phyloP scores from a whole-genome alignment of 805 yeast species.

The Yarrowia sp. region DNA sequence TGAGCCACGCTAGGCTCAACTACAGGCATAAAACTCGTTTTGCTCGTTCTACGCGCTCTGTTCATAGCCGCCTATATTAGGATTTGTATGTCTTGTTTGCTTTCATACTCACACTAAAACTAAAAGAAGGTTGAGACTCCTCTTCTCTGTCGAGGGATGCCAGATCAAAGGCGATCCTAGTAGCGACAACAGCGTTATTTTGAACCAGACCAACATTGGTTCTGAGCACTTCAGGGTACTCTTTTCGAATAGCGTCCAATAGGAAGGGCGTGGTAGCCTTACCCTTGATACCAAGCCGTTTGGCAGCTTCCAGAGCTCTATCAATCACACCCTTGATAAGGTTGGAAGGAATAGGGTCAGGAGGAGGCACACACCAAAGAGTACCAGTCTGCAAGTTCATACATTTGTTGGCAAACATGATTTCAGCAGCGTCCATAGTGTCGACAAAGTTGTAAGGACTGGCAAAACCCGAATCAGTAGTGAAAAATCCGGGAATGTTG shows the following conservation, averaged over 20 bases:
- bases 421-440: slow-evolving; percentile 58
- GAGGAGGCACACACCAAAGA: slow-evolving; percentile 82
- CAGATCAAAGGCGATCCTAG: slow-evolving; percentile 61
- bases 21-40: neutral
- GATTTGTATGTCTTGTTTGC: neutral
- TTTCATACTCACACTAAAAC: no score
- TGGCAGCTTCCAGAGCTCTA: slow-evolving; percentile 58
- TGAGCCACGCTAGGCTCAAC: neutral
- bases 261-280: slow-evolving; percentile 79
- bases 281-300: slow-evolving; percentile 53
- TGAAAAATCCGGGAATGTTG: slow-evolving; percentile 77
- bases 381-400: slow-evolving; percentile 64
- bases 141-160: slow-evolving; percentile 40
- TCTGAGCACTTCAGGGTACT: slow-evolving; percentile 52
- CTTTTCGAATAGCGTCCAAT: slow-evolving; percentile 49
- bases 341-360: slow-evolving; percentile 53
- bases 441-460: slow-evolving; percentile 66
- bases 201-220: slow-evolving; percentile 74
- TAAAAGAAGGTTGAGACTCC: slow-evolving; percentile 32
- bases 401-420: slow-evolving; percentile 47
- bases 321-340: slow-evolving; percentile 57
- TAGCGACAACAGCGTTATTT: slow-evolving; percentile 69
- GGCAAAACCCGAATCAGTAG: slow-evolving; percentile 66
- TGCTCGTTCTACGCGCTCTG: neutral
- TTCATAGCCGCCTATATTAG: neutral